Conservation (phyloP, 768 basidiomycete species). For the Mrakia hoshinonis region DNA sequence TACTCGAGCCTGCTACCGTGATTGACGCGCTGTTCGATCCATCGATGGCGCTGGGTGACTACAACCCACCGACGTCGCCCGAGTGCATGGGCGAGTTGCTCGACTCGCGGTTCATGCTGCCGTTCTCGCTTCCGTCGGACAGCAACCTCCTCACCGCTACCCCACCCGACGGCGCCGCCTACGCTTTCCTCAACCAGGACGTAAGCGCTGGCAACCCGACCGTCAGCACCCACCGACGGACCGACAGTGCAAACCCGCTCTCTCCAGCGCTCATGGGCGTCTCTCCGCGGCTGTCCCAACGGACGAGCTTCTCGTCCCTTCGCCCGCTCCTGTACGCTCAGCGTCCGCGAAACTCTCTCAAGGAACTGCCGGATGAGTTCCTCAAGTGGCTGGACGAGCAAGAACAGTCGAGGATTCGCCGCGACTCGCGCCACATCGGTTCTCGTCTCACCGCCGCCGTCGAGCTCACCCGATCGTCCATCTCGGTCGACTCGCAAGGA, state of each 20-base stretch:
- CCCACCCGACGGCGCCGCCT: constrained; percentile 35
- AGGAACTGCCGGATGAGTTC: constrained; percentile 37
- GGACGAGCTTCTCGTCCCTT: constrained; percentile 35
- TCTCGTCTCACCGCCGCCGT: not conserved
- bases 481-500: not conserved
- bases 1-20: constrained; percentile 29
- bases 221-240: not conserved
- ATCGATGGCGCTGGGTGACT: constrained; percentile 54
- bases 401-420: constrained; percentile 9
- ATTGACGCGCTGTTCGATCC: constrained; percentile 78
- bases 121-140: constrained; percentile 64
- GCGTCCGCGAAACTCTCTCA: constrained; percentile 29
- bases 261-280: constrained; percentile 24
- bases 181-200: constrained; percentile 28
- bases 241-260: not conserved
- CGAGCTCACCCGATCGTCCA: not conserved
- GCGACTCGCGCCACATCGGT: not conserved
- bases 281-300: constrained; percentile 33
- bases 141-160: constrained; percentile 64
- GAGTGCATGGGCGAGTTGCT: constrained; percentile 81
- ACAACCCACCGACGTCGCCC: constrained; percentile 69
- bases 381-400: constrained; percentile 37
- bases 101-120: constrained; percentile 88
- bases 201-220: constrained; percentile 27
- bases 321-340: constrained; percentile 36